phyloP scores from a whole-genome alignment of 768 basidiomycete species.

The Cystoderma amianthinum region DNA sequence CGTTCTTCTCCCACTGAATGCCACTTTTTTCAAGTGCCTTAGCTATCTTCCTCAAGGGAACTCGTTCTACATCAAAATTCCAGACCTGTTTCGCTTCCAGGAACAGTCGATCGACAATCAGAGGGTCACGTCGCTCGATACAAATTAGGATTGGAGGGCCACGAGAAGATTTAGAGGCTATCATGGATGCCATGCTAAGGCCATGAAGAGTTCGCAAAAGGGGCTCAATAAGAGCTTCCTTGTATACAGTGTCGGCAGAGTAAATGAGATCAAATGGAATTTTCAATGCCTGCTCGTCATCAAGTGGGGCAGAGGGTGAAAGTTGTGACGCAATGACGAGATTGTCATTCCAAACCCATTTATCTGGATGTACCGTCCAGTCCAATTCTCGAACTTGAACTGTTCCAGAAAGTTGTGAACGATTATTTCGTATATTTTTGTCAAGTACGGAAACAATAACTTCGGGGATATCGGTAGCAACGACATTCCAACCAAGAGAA shows the following conservation, averaged over 20 bases:
- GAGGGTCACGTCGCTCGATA: constrained; percentile 74
- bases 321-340: constrained; percentile 22
- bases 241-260: constrained; percentile 81
- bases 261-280: constrained; percentile 74
- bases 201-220: constrained; percentile 62
- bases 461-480: constrained; percentile 66
- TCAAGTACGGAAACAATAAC: constrained; percentile 59
- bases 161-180: constrained; percentile 16
- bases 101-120: constrained; percentile 52
- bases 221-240: constrained; percentile 50
- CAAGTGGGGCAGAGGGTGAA: constrained; percentile 12
- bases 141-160: constrained; percentile 53
- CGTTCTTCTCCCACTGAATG: constrained; percentile 52
- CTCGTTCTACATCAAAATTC: constrained; percentile 50
- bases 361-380: constrained; percentile 52
- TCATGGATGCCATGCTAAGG: constrained; percentile 33
- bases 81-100: constrained; percentile 45
- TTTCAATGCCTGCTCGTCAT: constrained; percentile 15
- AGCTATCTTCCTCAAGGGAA: constrained; percentile 51
- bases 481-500: constrained; percentile 67
- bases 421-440: constrained; percentile 54
- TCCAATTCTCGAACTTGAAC: constrained; percentile 64
- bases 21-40: constrained; percentile 56
- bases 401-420: constrained; percentile 27
- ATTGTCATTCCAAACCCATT: constrained; percentile 50